These are phyloP conservation scores for Dendrobium catenatum DNA, from an alignment of 106 monocot genomes.

Conservation along the genomic window DNA sequence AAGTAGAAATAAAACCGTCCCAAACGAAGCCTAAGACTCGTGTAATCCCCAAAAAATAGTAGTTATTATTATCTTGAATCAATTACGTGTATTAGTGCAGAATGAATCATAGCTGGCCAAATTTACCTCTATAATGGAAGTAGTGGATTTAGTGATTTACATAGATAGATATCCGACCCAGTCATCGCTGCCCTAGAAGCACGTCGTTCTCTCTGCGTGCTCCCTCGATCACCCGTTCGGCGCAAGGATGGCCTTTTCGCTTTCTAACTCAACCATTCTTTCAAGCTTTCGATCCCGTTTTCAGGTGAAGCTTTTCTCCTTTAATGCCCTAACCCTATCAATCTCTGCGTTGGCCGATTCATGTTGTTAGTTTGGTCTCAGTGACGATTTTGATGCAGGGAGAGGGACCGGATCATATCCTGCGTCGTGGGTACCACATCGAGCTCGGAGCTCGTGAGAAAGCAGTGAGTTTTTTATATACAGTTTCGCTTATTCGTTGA, in stretches of 20 bases:
- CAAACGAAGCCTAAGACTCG: too few relatives aligned
- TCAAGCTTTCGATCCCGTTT: slow-evolving; percentile 3
- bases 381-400: neutral
- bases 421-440: slow-evolving; percentile 3
- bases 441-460: slow-evolving; percentile 9
- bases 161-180: too few relatives aligned
- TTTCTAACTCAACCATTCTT: neutral
- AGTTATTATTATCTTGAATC: too few relatives aligned
- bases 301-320: slow-evolving; percentile 3
- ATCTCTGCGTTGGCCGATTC: neutral
- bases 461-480: slow-evolving; percentile 1
- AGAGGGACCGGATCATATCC: neutral
- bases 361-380: neutral
- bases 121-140: too few relatives aligned
- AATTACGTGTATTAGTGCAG: too few relatives aligned
- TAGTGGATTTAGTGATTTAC: too few relatives aligned
- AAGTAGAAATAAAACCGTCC: too few relatives aligned
- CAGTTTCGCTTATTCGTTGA: neutral
- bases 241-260: neutral
- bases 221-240: too few relatives aligned
- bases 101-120: too few relatives aligned
- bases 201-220: too few relatives aligned
- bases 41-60: too few relatives aligned
- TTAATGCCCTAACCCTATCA: neutral
- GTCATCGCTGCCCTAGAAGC: too few relatives aligned